Conservation (phyloP, 768 basidiomycete species). For the Hericium alpestre region DNA sequence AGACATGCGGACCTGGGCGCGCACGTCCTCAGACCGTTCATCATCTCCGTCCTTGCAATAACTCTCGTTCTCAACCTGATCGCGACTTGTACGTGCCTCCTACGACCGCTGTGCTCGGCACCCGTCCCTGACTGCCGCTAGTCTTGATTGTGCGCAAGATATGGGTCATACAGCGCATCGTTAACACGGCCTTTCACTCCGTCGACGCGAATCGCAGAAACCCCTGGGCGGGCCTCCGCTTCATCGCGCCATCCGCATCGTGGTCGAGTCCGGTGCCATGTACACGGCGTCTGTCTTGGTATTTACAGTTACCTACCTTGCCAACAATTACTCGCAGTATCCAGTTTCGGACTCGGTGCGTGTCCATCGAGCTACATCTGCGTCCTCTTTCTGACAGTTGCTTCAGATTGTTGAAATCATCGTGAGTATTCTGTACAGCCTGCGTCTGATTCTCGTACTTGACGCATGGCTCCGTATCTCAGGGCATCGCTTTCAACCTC, state of each 20-base stretch:
- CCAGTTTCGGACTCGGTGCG: slow-evolving; percentile 16
- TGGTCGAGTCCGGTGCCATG: slow-evolving; percentile 22
- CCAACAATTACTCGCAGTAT: slow-evolving; percentile 17
- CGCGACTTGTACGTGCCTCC: neutral
- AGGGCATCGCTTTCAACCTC: slow-evolving; percentile 21
- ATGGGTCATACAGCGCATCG: neutral
- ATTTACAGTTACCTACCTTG: slow-evolving; percentile 14
- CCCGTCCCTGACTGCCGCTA: neutral
- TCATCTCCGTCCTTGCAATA: neutral
- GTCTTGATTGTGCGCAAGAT: neutral
- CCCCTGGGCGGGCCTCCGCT: neutral
- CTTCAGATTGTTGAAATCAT: neutral
- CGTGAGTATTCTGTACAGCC: neutral
- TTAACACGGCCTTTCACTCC: too few relatives aligned
- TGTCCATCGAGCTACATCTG: neutral
- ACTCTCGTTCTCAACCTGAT: slow-evolving; percentile 1
- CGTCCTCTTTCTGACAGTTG: neutral
- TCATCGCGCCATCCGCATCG: slow-evolving; percentile 16
- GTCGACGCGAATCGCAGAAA: neutral
- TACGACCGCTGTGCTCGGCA: too few relatives aligned
- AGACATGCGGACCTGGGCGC: neutral
- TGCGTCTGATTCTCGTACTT: too few relatives aligned
- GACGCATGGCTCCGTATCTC: too few relatives aligned
- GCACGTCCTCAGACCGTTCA: neutral
- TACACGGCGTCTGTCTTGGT: slow-evolving; percentile 16